A percentile compares a stretch with the other conserved stretches of the same genome.
Evolutionary conservation across 345 rosid species (phyloP).

Genomic region (Mangifera indica): DNA sequence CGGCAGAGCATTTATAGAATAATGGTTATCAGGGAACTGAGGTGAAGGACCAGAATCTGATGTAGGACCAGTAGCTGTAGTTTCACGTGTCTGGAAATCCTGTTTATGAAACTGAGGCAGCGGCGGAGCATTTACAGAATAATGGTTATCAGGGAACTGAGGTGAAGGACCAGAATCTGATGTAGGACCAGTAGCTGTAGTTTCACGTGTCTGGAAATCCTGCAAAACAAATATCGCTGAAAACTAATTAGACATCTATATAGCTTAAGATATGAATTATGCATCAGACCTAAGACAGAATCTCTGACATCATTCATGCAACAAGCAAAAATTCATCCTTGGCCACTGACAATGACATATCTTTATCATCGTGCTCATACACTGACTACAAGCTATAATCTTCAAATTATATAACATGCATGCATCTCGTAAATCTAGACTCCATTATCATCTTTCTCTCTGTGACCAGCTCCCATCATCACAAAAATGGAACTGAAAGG

Average conservation of each 20-base stretch:
- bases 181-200: constrained; percentile 38
- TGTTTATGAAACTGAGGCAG: constrained; percentile 57
- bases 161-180: constrained; percentile 48
- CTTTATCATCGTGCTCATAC: neutral
- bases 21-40: constrained; percentile 48
- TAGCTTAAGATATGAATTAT: neutral
- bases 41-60: constrained; percentile 48
- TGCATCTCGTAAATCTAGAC: neutral
- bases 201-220: constrained; percentile 53
- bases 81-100: constrained; percentile 53
- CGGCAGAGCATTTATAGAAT: constrained; percentile 41
- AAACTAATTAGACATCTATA: neutral
- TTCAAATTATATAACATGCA: neutral
- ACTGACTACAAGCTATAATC: neutral
- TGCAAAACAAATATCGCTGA: constrained; percentile 37
- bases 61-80: constrained; percentile 38
- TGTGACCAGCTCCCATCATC: neutral
- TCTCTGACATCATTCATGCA: neutral
- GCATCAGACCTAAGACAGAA: neutral
- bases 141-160: constrained; percentile 48
- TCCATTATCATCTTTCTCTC: neutral
- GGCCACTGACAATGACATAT: neutral
- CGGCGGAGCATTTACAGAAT: constrained; percentile 41
- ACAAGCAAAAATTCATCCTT: neutral
- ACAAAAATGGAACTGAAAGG: neutral